Conservation (phyloP, 805 yeast species). For the Spencermartinsiella europaea region DNA sequence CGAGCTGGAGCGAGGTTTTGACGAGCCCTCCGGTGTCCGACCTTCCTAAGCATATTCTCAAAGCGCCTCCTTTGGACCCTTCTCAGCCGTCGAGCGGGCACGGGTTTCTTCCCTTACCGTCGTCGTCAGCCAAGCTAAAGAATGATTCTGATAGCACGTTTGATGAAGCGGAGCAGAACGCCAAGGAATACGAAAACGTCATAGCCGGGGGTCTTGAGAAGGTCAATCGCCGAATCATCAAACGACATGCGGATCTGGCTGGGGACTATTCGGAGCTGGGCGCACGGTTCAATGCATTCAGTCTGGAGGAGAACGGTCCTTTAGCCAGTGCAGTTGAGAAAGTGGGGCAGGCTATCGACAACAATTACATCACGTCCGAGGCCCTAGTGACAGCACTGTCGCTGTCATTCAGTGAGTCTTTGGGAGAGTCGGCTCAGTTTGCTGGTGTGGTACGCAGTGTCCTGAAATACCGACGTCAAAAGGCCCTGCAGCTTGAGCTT, state of each 20-base stretch:
- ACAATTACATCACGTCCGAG: constrained; percentile 46
- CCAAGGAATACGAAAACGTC: constrained; percentile 43
- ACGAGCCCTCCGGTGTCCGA: constrained; percentile 49
- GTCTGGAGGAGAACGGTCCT: constrained; percentile 41
- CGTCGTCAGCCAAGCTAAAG: constrained; percentile 35
- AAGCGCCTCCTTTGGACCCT: constrained; percentile 61
- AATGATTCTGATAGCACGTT: constrained; percentile 38
- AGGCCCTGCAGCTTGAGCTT: constrained; percentile 48
- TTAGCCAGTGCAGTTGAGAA: constrained; percentile 62
- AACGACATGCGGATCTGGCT: constrained; percentile 53
- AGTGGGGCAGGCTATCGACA: constrained; percentile 82
- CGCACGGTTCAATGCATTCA: constrained; percentile 56
- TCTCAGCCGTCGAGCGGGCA: constrained; percentile 54
- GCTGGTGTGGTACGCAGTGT: constrained; percentile 54
- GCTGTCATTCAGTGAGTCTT: constrained; percentile 59
- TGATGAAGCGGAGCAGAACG: constrained; percentile 38
- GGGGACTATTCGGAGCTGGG: constrained; percentile 74
- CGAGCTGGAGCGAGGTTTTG: constrained; percentile 75
- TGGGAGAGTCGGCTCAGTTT: constrained; percentile 66
- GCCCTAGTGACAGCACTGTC: constrained; percentile 48
- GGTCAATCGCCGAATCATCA: constrained; percentile 50
- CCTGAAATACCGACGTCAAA: constrained; percentile 54
- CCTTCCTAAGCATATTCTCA: constrained; percentile 48
- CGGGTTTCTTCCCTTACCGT: constrained; percentile 57
- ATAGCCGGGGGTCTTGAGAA: constrained; percentile 49